phyloP scores from a whole-genome alignment of 805 yeast species.

The Monosporozyma aquatica region DNA sequence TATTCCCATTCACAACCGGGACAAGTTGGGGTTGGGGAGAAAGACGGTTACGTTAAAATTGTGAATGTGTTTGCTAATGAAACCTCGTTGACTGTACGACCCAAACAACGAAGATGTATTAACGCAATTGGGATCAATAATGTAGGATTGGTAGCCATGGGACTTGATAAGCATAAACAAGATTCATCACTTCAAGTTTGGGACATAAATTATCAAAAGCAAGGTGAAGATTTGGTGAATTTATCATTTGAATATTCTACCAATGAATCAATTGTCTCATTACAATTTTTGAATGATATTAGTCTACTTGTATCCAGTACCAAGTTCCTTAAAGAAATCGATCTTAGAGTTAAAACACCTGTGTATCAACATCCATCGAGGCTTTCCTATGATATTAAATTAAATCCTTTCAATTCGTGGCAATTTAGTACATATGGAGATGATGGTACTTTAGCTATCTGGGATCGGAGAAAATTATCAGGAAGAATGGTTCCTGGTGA shows the following conservation, averaged over 20 bases:
- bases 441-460: conserved; percentile 74
- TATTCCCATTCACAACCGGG: conserved; percentile 51
- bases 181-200: conserved; percentile 72
- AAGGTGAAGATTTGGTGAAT: conserved; percentile 42
- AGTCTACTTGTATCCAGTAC: conserved; percentile 65
- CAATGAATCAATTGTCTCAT: conserved; percentile 66
- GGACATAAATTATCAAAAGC: conserved; percentile 58
- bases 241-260: conserved; percentile 52
- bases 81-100: conserved; percentile 32
- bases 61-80: conserved; percentile 42
- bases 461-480: conserved; percentile 63
- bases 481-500: conserved; percentile 19
- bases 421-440: conserved; percentile 71
- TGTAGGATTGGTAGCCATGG: conserved; percentile 60
- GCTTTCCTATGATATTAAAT: conserved; percentile 55
- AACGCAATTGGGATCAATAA: conserved; percentile 64
- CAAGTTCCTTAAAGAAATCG: conserved; percentile 70
- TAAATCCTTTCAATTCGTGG: conserved; percentile 60
- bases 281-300: conserved; percentile 55
- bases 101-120: conserved; percentile 65
- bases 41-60: conserved; percentile 55
- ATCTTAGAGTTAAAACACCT: conserved; percentile 56
- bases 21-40: conserved; percentile 62
- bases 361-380: conserved; percentile 67
- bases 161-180: conserved; percentile 67